Evolutionary conservation across 176 grass and related monocot species (phyloP), one percentile per base, ranked within the genome.

Genomic region (Oryza glaberrima): DNA sequence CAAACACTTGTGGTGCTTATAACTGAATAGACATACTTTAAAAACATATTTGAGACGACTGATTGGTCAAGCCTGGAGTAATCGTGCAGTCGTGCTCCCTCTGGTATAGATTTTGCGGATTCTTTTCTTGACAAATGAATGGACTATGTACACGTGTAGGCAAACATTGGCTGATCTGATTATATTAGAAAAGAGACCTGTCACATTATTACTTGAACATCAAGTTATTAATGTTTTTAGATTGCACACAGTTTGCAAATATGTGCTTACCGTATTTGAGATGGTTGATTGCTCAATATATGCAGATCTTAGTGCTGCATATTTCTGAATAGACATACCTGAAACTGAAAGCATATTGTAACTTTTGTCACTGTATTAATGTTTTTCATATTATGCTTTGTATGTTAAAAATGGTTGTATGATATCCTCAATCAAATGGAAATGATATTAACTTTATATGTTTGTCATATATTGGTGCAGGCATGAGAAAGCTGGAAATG

Each of bases 401-500:
- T 71, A 70, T 56, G 23, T 67, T 11, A 52, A 58, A 72, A 20
- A 19, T 70, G 66, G 10, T 63, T 76, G 67, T 46, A 20, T 73
- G 65, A 15, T 15, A 78, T 78, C 36, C 83, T 86, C 36, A 79
- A 56, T 61, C 60, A 36, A 36, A 36, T 36, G 35, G 35, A 38
- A 38, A 38, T 38, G 36, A 0, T 38, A 38, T 38, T 38, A 38
- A 38, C 36, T 38, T 38, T 38, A 38, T 38, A 38, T 38, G 6
- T 38, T 6, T 38, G 5, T 38, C 36, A 38, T 38, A 38, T 86
- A 19, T 43, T 51, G 52, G n/a, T 83, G n/a, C 89, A 95, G 94
- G 48, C 75, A 94, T 80, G 94, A 92, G 56, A 99, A 87, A 78
- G 84, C 89, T 75, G 89, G 96, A 81, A 98, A 98, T 81, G 93